Evolutionary conservation across 2,329 filamentous ascomycete genomes (phyloP).

Genomic region (Tolypocladium tropicale): DNA sequence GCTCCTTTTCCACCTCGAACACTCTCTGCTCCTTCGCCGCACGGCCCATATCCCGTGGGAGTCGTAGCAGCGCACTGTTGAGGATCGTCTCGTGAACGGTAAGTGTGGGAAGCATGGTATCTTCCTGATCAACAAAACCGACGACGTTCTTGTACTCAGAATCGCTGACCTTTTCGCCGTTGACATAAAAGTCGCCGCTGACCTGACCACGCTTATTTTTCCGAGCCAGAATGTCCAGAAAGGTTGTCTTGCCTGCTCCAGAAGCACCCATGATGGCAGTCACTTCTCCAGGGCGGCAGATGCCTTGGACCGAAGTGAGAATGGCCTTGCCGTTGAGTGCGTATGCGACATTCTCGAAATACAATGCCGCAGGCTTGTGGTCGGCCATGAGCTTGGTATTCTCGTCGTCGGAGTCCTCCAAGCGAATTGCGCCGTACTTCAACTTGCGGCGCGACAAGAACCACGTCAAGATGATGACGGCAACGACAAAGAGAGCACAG

Average conservation of each 20-base stretch:
- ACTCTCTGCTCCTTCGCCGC: slow-evolving; percentile 85
- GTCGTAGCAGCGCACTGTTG: slow-evolving; percentile 79
- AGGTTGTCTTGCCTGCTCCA: slow-evolving; percentile 93
- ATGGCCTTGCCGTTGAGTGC: slow-evolving; percentile 81
- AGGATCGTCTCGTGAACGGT: slow-evolving; percentile 97
- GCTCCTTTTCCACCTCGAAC: slow-evolving; percentile 86
- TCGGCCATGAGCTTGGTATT: slow-evolving; percentile 77
- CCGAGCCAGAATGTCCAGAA: slow-evolving; percentile 87
- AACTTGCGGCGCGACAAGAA: slow-evolving; percentile 70
- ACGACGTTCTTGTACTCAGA: slow-evolving; percentile 83
- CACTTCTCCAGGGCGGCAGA: slow-evolving; percentile 89
- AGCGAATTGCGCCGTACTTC: slow-evolving; percentile 61
- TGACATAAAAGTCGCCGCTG: slow-evolving; percentile 78
- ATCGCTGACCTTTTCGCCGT: slow-evolving; percentile 81
- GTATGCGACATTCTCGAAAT: slow-evolving; percentile 84
- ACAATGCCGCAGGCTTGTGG: slow-evolving; percentile 80
- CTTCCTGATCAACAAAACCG: slow-evolving; percentile 96
- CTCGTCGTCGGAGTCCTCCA: slow-evolving; percentile 89
- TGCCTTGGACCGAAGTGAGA: slow-evolving; percentile 66
- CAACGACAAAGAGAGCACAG: slow-evolving; percentile 79
- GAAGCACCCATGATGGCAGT: slow-evolving; percentile 98
- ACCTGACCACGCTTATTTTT: slow-evolving; percentile 89
- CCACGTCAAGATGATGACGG: slow-evolving; percentile 73
- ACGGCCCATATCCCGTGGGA: slow-evolving; percentile 86
- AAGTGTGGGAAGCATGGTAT: slow-evolving; percentile 89